Evolutionary conservation across 345 rosid genomes (phyloP), one percentile per base, ranked within the genome.

Genomic region (Abelmoschus esculentus): DNA sequence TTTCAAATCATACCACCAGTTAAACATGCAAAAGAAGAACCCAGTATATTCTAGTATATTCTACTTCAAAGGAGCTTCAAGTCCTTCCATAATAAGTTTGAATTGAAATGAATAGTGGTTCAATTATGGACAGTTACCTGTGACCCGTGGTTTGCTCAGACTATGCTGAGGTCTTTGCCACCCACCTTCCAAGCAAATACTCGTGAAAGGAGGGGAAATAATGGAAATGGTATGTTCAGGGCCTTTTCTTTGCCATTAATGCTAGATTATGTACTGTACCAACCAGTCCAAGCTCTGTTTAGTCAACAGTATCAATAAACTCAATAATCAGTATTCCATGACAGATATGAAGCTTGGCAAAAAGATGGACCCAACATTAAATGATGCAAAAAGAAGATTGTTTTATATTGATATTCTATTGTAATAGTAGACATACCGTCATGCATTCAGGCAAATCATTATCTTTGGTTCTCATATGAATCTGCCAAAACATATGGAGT

Each of bases 281-380:
- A 56, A 56, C 61, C 61, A 56, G 61, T 26, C 61, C 61, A 56
- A 56, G 61, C 34, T 56, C 61, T 56, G 61, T 56, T 56, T 56
- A 56, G 6, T 56, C 61, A 56, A 49, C 34, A 56, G 26, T 4
- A 56, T 56, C 18, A 71, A 61, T 22, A 15, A 36, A 11, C 7
- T 38, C 29, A 42, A 10, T 8, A 42, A 42, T 42, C 42, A 38
- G 8, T 38, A 38, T 38, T 38, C 42, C 42, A 38, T 38, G 42
- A 38, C 1, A 38, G 42, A 38, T 1, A 38, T 38, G 42, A 38
- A 38, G 10, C 42, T 38, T 38, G 42, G 42, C 42, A 7, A 38
- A 38, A 38, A 36, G 8, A 36, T 36, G 40, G 40, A 36, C 11
- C 14, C 12, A 46, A 14, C 70, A 49, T 66, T 44, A 53, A 10